Percentiles rank a stretch among this genome's conserved stretches.
Evolutionary conservation across 2,329 filamentous ascomycete genomes (phyloP).

Genomic region (Exserohilum turcica): DNA sequence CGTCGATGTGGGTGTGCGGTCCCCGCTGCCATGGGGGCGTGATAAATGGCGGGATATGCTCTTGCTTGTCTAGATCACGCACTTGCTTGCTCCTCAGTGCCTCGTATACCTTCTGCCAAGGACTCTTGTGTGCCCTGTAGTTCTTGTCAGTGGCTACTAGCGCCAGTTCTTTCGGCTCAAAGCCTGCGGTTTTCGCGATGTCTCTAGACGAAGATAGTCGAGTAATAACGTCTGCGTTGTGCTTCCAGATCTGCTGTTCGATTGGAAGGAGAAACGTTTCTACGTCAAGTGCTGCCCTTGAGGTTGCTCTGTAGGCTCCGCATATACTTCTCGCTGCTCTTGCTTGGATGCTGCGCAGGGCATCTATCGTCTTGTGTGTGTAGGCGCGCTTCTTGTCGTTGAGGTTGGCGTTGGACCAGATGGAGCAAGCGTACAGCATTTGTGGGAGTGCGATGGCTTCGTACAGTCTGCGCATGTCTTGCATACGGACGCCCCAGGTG

Average conservation of each 20-base stretch:
- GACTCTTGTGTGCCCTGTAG: slow-evolving; percentile 7
- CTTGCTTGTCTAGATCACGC: slow-evolving; percentile 10
- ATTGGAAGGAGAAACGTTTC: slow-evolving; percentile 14
- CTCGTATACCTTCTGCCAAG: slow-evolving; percentile 18
- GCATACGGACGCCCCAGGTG: slow-evolving; percentile 22
- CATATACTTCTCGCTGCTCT: slow-evolving; percentile 27
- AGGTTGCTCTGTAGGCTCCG: slow-evolving; percentile 31
- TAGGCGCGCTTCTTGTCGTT: slow-evolving; percentile 15
- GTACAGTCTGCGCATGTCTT: slow-evolving; percentile 31
- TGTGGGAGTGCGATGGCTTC: slow-evolving; percentile 35
- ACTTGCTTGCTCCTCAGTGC: slow-evolving; percentile 11
- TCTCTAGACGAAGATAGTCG: slow-evolving; percentile 12
- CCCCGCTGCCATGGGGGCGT: slow-evolving; percentile 17
- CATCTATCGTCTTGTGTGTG: slow-evolving; percentile 20
- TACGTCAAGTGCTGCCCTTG: slow-evolving; percentile 21
- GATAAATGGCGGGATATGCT: slow-evolving; percentile 20
- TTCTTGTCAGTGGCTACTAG: slow-evolving; percentile 3
- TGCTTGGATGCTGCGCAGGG: slow-evolving; percentile 23
- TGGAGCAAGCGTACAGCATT: slow-evolving; percentile 38
- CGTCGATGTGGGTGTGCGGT: slow-evolving; percentile 19
- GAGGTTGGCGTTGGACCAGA: slow-evolving; percentile 26
- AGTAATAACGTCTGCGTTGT: slow-evolving; percentile 20
- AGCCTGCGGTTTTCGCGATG: slow-evolving; percentile 14
- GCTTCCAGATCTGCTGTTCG: slow-evolving; percentile 21
- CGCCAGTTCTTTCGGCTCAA: slow-evolving; percentile 5